Percentiles rank a stretch among this genome's conserved stretches.
Conservation (phyloP, 2,329 filamentous ascomycete genomes). For the Botrytis byssoidea region DNA sequence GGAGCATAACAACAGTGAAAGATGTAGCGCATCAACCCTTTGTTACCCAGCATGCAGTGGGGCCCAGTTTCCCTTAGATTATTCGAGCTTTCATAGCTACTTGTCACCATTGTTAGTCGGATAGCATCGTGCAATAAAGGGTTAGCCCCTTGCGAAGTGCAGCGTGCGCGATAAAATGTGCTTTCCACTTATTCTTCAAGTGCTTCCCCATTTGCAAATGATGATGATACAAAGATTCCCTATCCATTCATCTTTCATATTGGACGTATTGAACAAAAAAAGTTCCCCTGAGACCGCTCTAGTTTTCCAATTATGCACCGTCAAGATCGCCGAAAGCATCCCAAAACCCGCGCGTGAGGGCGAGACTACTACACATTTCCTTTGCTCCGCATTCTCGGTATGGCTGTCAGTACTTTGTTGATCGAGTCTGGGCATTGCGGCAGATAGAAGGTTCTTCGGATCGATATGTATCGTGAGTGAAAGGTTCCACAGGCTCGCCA, state of each 20-base stretch:
- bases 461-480: background rate
- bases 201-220: background rate
- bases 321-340: too few species aligned
- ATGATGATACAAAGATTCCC: too few species aligned
- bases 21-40: too few species aligned
- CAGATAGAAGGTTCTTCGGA: background rate
- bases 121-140: too few species aligned
- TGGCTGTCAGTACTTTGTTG: background rate
- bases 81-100: background rate
- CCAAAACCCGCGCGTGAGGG: background rate
- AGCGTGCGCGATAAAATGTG: background rate
- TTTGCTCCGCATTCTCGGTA: background rate
- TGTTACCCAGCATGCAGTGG: background rate
- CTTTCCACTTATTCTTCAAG: background rate
- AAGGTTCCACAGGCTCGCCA: background rate
- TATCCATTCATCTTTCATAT: background rate
- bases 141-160: too few species aligned
- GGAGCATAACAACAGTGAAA: background rate
- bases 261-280: too few species aligned
- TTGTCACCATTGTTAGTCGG: background rate
- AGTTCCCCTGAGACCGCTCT: background rate
- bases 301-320: too few species aligned
- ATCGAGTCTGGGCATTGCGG: background rate
- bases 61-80: background rate
- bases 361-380: background rate